Evolutionary conservation across 1,139 yeast species (phyloP).

Genomic region (Suhomyces bokatorum): DNA sequence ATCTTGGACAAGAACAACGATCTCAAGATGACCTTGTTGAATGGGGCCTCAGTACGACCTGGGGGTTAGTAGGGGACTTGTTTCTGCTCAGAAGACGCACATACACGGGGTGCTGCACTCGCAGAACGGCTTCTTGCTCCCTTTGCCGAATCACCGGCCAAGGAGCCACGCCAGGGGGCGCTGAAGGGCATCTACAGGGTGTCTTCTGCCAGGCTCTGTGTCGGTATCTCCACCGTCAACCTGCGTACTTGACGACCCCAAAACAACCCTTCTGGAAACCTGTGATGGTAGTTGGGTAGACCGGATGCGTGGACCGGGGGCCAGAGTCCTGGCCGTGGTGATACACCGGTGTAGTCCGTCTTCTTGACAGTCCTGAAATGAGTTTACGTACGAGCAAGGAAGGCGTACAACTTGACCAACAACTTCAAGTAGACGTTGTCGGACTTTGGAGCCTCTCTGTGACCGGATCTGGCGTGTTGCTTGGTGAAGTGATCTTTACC

Average conservation of each 20-base stretch:
- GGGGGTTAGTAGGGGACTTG: conserved; percentile 46
- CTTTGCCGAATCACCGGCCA: conserved; percentile 14
- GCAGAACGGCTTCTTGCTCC: conserved; percentile 45
- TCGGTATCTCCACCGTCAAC: conserved; percentile 18
- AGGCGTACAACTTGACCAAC: conserved; percentile 96
- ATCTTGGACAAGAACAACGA: conserved; percentile 95
- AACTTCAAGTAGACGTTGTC: conserved; percentile 98
- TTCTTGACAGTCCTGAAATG: conserved; percentile 10
- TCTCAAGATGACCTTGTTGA: conserved; percentile 96
- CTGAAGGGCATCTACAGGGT: neutral
- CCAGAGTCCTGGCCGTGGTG: neutral
- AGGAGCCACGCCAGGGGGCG: conserved; percentile 1
- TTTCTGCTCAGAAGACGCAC: conserved; percentile 67
- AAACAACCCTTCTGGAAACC: conserved; percentile 8
- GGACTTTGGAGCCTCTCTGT: conserved; percentile 99
- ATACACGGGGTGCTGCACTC: conserved; percentile 48
- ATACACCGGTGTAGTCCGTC: conserved; percentile 10
- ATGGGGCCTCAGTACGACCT: conserved; percentile 98
- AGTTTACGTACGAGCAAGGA: conserved; percentile 95
- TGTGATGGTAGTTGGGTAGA: conserved; percentile 1
- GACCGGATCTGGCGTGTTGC: conserved; percentile 94
- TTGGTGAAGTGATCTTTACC: conserved; percentile 98
- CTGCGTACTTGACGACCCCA: conserved; percentile 7
- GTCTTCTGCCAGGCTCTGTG: conserved; percentile 5
- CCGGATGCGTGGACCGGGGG: neutral